These are phyloP conservation scores for Somion occarium DNA, from an alignment of 1,284 basidiomycete genomes.

Conservation along the genomic window DNA sequence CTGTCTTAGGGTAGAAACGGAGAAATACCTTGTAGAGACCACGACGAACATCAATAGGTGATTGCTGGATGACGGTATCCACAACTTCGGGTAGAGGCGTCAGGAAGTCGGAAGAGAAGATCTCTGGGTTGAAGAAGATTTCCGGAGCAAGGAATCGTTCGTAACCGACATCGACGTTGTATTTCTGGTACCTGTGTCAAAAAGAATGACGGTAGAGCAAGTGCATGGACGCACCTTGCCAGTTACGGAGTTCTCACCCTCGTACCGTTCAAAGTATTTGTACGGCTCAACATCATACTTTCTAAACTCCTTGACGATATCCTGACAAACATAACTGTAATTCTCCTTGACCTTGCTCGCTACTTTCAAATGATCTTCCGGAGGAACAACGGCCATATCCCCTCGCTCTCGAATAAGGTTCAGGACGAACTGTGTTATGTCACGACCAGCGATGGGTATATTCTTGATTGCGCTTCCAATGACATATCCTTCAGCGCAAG, in stretches of 20 bases:
- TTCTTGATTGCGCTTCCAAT: slow-evolving; percentile 99
- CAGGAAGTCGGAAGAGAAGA: slow-evolving; percentile 96
- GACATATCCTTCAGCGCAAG: slow-evolving; percentile 97
- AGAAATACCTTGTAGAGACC: slow-evolving; percentile 85
- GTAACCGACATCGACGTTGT: slow-evolving; percentile 91
- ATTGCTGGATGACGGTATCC: slow-evolving; percentile 93
- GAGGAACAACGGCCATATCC: slow-evolving; percentile 85
- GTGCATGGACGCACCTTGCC: slow-evolving; percentile 63
- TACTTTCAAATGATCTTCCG: slow-evolving; percentile 93
- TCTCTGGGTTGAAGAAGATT: slow-evolving; percentile 99
- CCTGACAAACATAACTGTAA: slow-evolving; percentile 98
- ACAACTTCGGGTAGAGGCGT: slow-evolving; percentile 97
- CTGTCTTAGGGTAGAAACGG: neutral
- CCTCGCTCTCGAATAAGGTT: slow-evolving; percentile 95
- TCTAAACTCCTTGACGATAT: slow-evolving; percentile 98
- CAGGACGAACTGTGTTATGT: slow-evolving; percentile 96
- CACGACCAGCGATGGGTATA: slow-evolving; percentile 96
- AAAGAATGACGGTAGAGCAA: slow-evolving; percentile 1
- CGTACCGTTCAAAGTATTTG: slow-evolving; percentile 93
- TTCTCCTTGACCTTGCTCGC: slow-evolving; percentile 98
- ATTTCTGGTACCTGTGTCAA: slow-evolving; percentile 55
- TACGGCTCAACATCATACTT: slow-evolving; percentile 97
- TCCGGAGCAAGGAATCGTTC: slow-evolving; percentile 99
- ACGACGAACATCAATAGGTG: slow-evolving; percentile 92
- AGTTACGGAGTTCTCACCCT: slow-evolving; percentile 92